These are phyloP conservation scores for Cocos nucifera DNA, from an alignment of 176 grass and related monocot species.

Conservation along the genomic window DNA sequence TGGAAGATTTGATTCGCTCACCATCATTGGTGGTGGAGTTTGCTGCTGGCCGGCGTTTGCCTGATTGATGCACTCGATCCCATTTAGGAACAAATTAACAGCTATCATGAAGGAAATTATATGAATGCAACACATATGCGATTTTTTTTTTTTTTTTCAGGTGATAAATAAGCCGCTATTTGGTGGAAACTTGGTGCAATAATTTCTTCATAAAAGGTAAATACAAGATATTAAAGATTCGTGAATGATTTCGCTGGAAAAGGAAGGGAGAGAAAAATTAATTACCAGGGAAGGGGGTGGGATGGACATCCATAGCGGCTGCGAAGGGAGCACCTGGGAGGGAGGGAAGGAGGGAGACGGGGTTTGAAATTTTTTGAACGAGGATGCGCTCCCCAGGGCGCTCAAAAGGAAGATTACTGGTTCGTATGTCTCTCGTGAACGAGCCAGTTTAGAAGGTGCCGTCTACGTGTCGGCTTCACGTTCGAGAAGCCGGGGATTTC, in stretches of 20 bases:
- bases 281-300: constrained; percentile 41
- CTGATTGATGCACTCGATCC: background rate
- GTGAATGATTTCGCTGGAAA: constrained; percentile 15
- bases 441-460: too few relatives aligned
- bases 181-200: background rate
- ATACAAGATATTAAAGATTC: background rate
- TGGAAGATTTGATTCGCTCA: constrained; percentile 5
- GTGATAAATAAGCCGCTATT: background rate
- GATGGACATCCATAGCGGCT: constrained; percentile 33
- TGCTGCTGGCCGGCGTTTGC: background rate
- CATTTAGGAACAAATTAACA: background rate
- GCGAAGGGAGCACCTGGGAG: background rate
- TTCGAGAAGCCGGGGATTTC: too few relatives aligned
- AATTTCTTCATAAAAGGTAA: background rate
- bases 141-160: too few relatives aligned
- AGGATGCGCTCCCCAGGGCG: too few relatives aligned
- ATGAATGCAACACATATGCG: too few relatives aligned
- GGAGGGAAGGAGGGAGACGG: background rate
- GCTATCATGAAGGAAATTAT: background rate
- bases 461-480: too few relatives aligned
- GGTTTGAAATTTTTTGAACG: constrained; percentile 19
- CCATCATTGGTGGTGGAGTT: constrained; percentile 2
- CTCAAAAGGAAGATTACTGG: too few relatives aligned
- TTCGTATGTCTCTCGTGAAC: too few relatives aligned
- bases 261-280: background rate